Evolutionary conservation across 768 basidiomycete genomes (phyloP), one percentile per base, ranked within the genome.

Genomic region (Boletus speciosus): DNA sequence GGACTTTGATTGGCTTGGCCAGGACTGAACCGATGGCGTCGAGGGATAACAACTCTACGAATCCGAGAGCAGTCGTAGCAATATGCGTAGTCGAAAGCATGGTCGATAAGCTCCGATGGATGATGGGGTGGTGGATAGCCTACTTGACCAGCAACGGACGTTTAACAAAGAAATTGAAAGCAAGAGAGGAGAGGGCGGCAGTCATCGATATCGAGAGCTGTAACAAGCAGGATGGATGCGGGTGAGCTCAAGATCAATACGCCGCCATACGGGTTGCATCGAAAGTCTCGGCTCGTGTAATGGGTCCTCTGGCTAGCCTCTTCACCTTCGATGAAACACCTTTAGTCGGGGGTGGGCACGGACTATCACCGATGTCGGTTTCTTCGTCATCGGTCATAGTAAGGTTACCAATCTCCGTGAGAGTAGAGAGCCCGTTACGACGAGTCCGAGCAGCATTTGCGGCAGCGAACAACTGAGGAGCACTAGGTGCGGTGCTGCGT

Each of bases 341-440:
- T 64, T 86, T 89, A 34, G 78, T 82, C 11, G 87, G 84, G 44
- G 90, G 86, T 3, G 90, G 90, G 72, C 93, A 96, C 5, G 93
- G 93, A 62, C 91, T 93, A 62, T 90, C 90, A 14, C 89, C 90
- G 41, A 90, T 69, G 60, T 90, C 88, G 6, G 81, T 82, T 50
- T 89, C 88, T 41, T 86, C 88, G 52, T 89, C 89, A 38, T 90
- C 89, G 32, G 85, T 83, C 35, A 76, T 73, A 11, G 80, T 80
- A 9, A 75, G 72, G 61, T 83, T 83, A n/a, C 76, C 77, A 54
- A 86, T 86, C 68, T 90, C 88, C 9, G 77, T 74, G 4, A 93
- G 80, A 12, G 88, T 84, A 54, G 76, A 78, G 39, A 91, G 72
- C 4, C 74, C 80, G 35, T 78, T 78, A 47, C 88, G 80, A 45